Evolutionary conservation across 75 land plant genomes (phyloP).

Genomic region (Larix kaempferi): DNA sequence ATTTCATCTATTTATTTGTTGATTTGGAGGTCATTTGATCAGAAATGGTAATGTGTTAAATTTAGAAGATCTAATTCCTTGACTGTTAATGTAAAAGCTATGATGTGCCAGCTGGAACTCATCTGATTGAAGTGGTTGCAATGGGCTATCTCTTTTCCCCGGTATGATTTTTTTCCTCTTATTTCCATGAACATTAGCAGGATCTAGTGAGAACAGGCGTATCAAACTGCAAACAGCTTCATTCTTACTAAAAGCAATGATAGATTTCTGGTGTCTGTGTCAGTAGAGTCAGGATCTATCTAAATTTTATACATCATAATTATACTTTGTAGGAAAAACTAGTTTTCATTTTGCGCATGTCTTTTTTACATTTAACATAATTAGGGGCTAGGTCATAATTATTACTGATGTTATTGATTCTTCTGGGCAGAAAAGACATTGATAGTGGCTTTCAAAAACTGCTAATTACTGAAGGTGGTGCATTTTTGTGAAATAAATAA

Average conservation of each 20-base stretch:
- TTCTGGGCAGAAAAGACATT: neutral
- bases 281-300: constrained; percentile 4
- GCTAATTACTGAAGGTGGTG: neutral
- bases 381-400: neutral
- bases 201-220: neutral
- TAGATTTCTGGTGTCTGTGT: neutral
- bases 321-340: neutral
- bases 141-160: constrained; percentile 93
- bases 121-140: constrained; percentile 89
- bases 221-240: neutral
- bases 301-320: neutral
- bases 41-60: constrained; percentile 7
- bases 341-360: neutral
- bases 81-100: constrained; percentile 43
- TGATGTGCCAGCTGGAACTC: constrained; percentile 93
- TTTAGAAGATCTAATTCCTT: constrained; percentile 23
- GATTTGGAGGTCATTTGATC: neutral
- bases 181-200: neutral
- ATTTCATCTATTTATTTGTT: neutral
- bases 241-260: neutral
- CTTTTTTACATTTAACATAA: neutral
- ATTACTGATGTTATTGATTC: neutral
- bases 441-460: neutral
- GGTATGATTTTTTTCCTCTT: constrained; percentile 34
- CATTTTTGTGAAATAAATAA: neutral